A percentile compares a stretch with the other conserved stretches of the same genome.
Evolutionary conservation across 495 filamentous ascomycete genomes (phyloP).

Genomic region (Baudoinia panamericana): DNA sequence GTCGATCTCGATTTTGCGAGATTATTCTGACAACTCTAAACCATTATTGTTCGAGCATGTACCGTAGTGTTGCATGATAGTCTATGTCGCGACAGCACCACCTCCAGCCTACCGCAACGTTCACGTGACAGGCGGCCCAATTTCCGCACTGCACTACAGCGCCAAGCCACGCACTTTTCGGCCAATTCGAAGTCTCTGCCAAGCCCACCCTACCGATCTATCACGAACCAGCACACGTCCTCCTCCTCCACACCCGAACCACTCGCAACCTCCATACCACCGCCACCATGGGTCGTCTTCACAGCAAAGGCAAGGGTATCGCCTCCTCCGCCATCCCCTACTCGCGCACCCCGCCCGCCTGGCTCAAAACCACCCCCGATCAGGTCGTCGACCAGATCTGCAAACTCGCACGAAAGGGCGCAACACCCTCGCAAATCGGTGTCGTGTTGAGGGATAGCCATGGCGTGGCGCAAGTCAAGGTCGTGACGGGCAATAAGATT

Average conservation of each 20-base stretch:
- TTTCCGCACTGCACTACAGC: no score
- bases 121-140: no score
- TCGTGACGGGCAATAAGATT: conserved; percentile 98
- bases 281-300: conserved; percentile 87
- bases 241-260: conserved; percentile 1
- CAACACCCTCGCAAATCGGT: conserved; percentile 96
- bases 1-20: no score
- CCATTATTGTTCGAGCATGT: no score
- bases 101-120: no score
- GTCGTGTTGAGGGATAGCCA: conserved; percentile 94
- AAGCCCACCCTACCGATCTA: no score
- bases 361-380: conserved; percentile 83
- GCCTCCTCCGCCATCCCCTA: conserved; percentile 88
- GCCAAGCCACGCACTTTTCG: no score
- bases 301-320: conserved; percentile 99
- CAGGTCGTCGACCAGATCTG: conserved; percentile 97
- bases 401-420: conserved; percentile 95
- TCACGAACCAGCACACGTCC: neutral
- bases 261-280: no score
- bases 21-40: no score
- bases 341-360: conserved; percentile 78
- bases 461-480: conserved; percentile 91
- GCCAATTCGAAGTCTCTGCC: no score
- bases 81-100: no score
- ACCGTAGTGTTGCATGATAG: no score